Base-by-base conservation (phyloP, 2,329 filamentous ascomycete species). In the Xylogone sp. region DNA sequence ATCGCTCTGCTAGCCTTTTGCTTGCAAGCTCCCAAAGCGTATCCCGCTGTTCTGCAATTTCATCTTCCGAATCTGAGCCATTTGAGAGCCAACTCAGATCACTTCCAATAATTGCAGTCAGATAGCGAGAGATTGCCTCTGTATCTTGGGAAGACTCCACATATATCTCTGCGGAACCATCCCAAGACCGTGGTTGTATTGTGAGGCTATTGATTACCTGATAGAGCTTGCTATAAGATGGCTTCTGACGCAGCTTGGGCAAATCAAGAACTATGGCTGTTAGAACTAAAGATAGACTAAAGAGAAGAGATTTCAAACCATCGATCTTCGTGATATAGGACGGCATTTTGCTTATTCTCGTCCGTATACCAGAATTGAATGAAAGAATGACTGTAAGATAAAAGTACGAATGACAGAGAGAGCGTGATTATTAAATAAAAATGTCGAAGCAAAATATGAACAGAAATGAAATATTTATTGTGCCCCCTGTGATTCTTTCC, bases 241-340 rank as follows among this genome's bases (percentile, higher is more conserved):
- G 92, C 63, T 82, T 86, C 61, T 86, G 81, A 78, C 91, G 90
- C 56, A 93, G 77, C 63, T 91, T 88, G n/a, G 91, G 90, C 21
- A 96, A 81, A 64, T 93, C 88, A 52, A 86, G 73, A 52, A 84
- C 83, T 85, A 62, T 53, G 45, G 12, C 42, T 18, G 42, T 45
- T n/a, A 46, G n/a, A 39, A 39, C 13, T 13, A 39, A n/a, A 39
- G n/a, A 5, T 18, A 13, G 34, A 18, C 34, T 39, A 18, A 39
- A 39, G 34, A n/a, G 34, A 39, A 18, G 34, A 39, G 34, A 39
- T 39, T 39, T 18, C 34, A 39, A 39, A 51, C 21, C 45, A 47
- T 47, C 43, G 21, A 45, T n/a, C 21, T 48, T 42, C 16, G 27
- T 39, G 5, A 39, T 39, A 39, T 6, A 39, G 34, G 34, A 39